These are phyloP conservation scores for Trichoderma oligosporum DNA, from an alignment of 2,329 filamentous ascomycete genomes.

Conservation along the genomic window DNA sequence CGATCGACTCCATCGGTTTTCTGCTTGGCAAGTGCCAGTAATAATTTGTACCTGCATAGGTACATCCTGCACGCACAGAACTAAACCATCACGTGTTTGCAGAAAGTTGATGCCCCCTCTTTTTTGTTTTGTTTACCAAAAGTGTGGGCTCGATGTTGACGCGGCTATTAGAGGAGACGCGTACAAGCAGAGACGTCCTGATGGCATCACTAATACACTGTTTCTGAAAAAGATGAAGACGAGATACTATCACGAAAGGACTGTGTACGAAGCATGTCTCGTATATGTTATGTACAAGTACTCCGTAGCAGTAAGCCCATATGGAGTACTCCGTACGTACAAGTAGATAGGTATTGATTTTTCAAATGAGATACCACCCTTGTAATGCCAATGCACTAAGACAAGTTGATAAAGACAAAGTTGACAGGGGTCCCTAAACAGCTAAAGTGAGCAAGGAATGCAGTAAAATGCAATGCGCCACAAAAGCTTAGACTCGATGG, in stretches of 20 bases:
- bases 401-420: no score
- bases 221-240: no score
- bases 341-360: no score
- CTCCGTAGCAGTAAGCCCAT: no score
- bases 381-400: background rate
- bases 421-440: no score
- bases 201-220: no score
- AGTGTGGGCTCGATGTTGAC: background rate
- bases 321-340: no score
- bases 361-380: background rate
- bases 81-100: conserved; percentile 5
- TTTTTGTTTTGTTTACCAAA: background rate
- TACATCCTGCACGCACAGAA: background rate
- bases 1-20: conserved; percentile 5
- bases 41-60: no score
- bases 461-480: conserved; percentile 16
- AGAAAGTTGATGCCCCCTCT: background rate
- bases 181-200: background rate
- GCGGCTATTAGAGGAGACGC: background rate
- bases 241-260: no score
- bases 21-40: conserved; percentile 3
- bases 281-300: no score
- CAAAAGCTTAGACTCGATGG: conserved; percentile 1
- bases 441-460: conserved; percentile 3
- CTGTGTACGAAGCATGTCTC: no score